Conservation (phyloP, 805 yeast genomes). For the Torulaspora maleeae region DNA sequence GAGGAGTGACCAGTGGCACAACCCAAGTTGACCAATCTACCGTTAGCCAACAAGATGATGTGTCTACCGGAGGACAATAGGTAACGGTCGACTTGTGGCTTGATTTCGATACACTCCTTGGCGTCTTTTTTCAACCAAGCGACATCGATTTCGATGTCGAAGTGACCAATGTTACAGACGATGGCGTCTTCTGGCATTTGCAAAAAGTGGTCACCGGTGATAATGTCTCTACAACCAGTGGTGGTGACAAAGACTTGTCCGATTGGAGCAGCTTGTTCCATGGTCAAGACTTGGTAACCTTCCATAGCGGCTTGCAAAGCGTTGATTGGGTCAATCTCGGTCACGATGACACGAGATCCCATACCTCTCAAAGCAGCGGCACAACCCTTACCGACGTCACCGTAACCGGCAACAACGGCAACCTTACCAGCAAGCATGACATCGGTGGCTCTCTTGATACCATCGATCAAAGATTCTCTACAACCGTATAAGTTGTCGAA, state of each 20-base stretch:
- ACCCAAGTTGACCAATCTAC: constrained; percentile 98
- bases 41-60: constrained; percentile 94
- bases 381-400: constrained; percentile 99
- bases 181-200: constrained; percentile 98
- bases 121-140: constrained; percentile 98
- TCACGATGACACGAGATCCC: constrained; percentile 98
- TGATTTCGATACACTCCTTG: constrained; percentile 88
- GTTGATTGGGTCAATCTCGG: constrained; percentile 98
- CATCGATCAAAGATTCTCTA: constrained; percentile 97
- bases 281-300: constrained; percentile 94
- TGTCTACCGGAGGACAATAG: constrained; percentile 85
- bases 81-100: constrained; percentile 99
- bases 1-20: constrained; percentile 99
- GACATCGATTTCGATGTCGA: constrained; percentile 97
- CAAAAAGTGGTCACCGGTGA: constrained; percentile 80
- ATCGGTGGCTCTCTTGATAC: constrained; percentile 99
- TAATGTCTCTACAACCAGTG: constrained; percentile 98
- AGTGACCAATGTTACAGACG: constrained; percentile 99
- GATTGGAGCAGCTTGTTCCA: constrained; percentile 85
- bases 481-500: constrained; percentile 99
- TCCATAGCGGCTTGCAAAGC: constrained; percentile 99
- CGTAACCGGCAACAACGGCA: constrained; percentile 98
- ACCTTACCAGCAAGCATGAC: constrained; percentile 99
- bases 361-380: constrained; percentile 97
- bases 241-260: constrained; percentile 99